phyloP scores from a whole-genome alignment of 2,329 filamentous ascomycete species.

The Hyphodiscus sp. region DNA sequence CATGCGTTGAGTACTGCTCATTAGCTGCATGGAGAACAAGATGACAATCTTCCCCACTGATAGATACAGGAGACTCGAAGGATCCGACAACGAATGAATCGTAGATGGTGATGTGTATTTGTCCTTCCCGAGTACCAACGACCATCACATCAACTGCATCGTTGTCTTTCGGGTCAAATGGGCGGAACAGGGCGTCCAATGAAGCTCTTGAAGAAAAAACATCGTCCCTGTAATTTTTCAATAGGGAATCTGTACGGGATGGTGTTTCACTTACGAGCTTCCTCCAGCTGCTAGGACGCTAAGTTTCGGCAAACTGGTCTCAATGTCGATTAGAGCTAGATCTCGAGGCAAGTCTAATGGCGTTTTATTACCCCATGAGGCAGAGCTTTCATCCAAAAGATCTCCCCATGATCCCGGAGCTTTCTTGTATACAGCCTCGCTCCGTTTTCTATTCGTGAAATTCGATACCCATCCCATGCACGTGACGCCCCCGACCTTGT shows the following conservation, averaged over 20 bases:
- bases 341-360: constrained; percentile 59
- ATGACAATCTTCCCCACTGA: constrained; percentile 19
- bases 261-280: constrained; percentile 44
- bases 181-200: constrained; percentile 29
- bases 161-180: constrained; percentile 51
- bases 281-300: constrained; percentile 63
- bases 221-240: constrained; percentile 26
- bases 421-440: constrained; percentile 9
- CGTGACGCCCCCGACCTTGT: constrained; percentile 35
- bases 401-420: constrained; percentile 17
- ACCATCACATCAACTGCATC: constrained; percentile 76
- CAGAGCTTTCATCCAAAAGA: constrained; percentile 11
- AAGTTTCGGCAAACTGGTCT: constrained; percentile 69
- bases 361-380: constrained; percentile 8
- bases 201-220: constrained; percentile 30
- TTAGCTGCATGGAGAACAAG: constrained; percentile 62
- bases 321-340: constrained; percentile 68
- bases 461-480: constrained; percentile 35
- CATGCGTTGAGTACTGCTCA: constrained; percentile 67
- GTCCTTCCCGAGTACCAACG: constrained; percentile 64
- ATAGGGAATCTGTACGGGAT: neutral
- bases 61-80: constrained; percentile 42
- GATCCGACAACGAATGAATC: constrained; percentile 76
- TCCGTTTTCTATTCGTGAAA: constrained; percentile 16
- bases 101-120: constrained; percentile 73